Conservation (phyloP, 495 filamentous ascomycete genomes). For the Xylaria longipes region DNA sequence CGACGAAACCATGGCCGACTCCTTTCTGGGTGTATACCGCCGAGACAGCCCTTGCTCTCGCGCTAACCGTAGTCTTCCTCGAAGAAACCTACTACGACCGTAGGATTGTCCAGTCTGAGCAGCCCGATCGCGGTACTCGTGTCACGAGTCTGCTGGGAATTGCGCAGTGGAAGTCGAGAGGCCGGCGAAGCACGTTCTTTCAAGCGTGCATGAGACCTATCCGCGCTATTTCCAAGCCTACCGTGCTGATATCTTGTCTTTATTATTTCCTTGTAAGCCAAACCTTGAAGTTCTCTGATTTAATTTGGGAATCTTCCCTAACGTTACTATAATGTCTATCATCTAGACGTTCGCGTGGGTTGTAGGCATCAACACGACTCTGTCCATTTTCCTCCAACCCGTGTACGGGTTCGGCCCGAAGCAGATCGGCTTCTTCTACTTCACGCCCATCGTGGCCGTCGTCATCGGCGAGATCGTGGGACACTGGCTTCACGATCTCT, state of each 20-base stretch:
- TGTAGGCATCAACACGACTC: conserved; percentile 67
- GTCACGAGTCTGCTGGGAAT: conserved; percentile 53
- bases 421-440: conserved; percentile 67
- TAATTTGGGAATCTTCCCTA: not conserved
- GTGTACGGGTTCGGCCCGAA: conserved; percentile 62
- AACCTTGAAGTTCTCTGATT: not conserved
- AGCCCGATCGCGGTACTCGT: conserved; percentile 49
- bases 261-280: conserved; percentile 59
- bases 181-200: conserved; percentile 49
- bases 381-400: conserved; percentile 60
- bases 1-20: conserved; percentile 56
- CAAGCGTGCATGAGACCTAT: conserved; percentile 55
- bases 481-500: conserved; percentile 65
- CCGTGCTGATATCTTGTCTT: conserved; percentile 54
- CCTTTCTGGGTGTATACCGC: conserved; percentile 63
- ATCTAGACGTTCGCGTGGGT: conserved; percentile 62
- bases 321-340: not conserved
- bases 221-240: conserved; percentile 57
- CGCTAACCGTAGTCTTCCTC: conserved; percentile 57
- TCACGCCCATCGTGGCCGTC: conserved; percentile 62
- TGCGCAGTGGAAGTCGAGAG: conserved; percentile 52
- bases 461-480: conserved; percentile 60
- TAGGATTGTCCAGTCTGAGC: conserved; percentile 51
- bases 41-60: conserved; percentile 52
- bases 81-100: conserved; percentile 68